phyloP scores from a whole-genome alignment of 345 rosid genomes.

The Euphorbia peplus region DNA sequence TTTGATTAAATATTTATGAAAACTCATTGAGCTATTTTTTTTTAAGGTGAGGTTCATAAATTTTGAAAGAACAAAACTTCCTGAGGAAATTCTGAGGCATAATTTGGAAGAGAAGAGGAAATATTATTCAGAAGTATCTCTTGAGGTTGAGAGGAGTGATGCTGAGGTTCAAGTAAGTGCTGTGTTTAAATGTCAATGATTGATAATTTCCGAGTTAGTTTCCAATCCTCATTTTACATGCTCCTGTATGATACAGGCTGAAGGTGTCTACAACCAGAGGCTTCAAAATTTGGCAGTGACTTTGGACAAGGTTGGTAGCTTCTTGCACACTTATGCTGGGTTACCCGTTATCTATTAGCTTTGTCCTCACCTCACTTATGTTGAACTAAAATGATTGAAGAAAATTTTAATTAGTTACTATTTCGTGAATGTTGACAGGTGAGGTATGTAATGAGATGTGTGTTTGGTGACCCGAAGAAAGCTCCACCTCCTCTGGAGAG shows the following conservation, averaged over 20 bases:
- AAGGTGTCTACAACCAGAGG: constrained; percentile 99
- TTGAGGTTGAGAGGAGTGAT: constrained; percentile 92
- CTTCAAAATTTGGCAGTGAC: constrained; percentile 98
- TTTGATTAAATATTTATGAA: constrained; percentile 6
- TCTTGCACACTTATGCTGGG: constrained; percentile 8
- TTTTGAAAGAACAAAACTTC: constrained; percentile 93
- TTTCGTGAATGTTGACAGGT: constrained; percentile 48
- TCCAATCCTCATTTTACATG: constrained; percentile 20
- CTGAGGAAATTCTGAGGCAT: constrained; percentile 82
- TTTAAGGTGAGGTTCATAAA: constrained; percentile 95
- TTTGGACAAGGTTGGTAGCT: constrained; percentile 81
- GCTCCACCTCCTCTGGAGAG: constrained; percentile 96
- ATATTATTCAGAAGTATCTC: constrained; percentile 63
- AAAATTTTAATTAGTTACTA: neutral
- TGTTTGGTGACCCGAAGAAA: constrained; percentile 84
- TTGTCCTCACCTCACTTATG: no score
- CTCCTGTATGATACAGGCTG: constrained; percentile 62
- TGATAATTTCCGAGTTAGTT: constrained; percentile 16
- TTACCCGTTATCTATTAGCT: no score
- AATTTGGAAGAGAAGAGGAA: constrained; percentile 92
- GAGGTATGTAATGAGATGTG: constrained; percentile 88
- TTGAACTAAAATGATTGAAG: no score
- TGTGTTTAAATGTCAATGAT: neutral
- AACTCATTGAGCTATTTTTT: constrained; percentile 18
- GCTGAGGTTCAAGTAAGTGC: constrained; percentile 96